Conservation (phyloP, 805 yeast genomes). For the Candida sphagnicola region DNA sequence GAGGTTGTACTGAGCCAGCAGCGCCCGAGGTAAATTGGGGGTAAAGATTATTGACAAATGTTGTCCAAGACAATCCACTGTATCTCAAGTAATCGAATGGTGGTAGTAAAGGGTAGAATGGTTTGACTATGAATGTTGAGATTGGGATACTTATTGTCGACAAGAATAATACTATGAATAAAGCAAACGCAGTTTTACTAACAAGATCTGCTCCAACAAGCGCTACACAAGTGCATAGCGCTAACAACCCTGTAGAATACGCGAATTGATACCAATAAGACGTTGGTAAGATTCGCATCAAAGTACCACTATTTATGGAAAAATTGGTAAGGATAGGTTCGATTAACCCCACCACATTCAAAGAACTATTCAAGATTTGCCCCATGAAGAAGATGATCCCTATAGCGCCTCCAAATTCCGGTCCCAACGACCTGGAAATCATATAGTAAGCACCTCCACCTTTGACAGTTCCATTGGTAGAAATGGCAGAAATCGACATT, state of each 20-base stretch:
- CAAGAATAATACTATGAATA: constrained; percentile 61
- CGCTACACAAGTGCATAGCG: constrained; percentile 71
- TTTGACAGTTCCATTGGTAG: constrained; percentile 94
- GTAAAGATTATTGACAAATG: constrained; percentile 59
- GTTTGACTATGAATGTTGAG: constrained; percentile 62
- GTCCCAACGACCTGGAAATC: constrained; percentile 93
- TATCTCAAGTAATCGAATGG: constrained; percentile 47
- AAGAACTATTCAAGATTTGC: constrained; percentile 84
- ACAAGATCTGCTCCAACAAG: constrained; percentile 78
- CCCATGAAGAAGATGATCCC: constrained; percentile 94
- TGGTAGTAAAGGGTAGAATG: constrained; percentile 49
- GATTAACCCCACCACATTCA: constrained; percentile 93
- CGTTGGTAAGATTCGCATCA: constrained; percentile 58
- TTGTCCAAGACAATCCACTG: constrained; percentile 71
- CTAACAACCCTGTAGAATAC: constrained; percentile 69
- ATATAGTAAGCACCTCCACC: constrained; percentile 99
- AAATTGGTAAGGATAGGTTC: constrained; percentile 86
- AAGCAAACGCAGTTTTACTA: constrained; percentile 72
- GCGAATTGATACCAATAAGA: constrained; percentile 64
- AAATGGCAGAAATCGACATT: constrained; percentile 87
- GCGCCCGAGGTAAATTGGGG: constrained; percentile 88
- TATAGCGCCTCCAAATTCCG: constrained; percentile 97
- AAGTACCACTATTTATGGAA: constrained; percentile 55
- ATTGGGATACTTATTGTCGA: constrained; percentile 82
- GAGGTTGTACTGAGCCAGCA: constrained; percentile 73